Base-by-base conservation (phyloP, 2,329 filamentous ascomycete genomes). In the Epichloe brachyelytri region DNA sequence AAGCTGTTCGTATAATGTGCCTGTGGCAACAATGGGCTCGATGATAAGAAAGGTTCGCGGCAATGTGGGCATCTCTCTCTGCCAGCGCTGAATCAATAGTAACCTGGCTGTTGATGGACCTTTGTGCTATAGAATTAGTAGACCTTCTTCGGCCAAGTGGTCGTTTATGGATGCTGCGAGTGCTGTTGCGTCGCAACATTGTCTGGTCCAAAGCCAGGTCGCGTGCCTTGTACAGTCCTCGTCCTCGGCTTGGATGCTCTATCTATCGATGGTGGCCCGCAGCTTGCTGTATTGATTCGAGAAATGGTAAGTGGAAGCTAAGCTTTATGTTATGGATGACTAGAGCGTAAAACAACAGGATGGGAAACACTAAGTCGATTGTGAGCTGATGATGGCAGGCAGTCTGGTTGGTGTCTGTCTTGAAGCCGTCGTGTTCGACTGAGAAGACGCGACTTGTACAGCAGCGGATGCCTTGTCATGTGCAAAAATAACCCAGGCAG, bases 1-100 rank as follows among this genome's bases (percentile, higher is more conserved):
- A 46, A n/a, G n/a, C 33, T 19, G 36, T 43, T 17, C 22, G 37
- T 3, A 45, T 26, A 17, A 43, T n/a, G 11, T 46, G 53, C 45
- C 46, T 40, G 8, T 50, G 43, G 17, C 69, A 69, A n/a, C 76
- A 68, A 50, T 71, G 69, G 17, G 77, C 75, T 53, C 75, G 71
- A 6, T 68, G 63, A 60, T 78, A 86, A 1, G 83, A 83, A 58
- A 81, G 68, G 36, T 71, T 68, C 7, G 83, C 83, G 20, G 83
- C 82, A 39, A 76, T 72, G 39, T 79, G 75, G 7, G 83, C 83
- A 62, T 85, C 78, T 50, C 77, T 70, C 46, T 77, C 72, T 2
- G 77, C 76, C 3, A 67, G 62, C 11, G 63, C 65, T 1, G 74
- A 73, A 56, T 73, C 67, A 43, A 80, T 75, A 48, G 73, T 68